These are phyloP conservation scores for Peterozyma toletana DNA, from an alignment of 805 yeast species.

Conservation along the genomic window DNA sequence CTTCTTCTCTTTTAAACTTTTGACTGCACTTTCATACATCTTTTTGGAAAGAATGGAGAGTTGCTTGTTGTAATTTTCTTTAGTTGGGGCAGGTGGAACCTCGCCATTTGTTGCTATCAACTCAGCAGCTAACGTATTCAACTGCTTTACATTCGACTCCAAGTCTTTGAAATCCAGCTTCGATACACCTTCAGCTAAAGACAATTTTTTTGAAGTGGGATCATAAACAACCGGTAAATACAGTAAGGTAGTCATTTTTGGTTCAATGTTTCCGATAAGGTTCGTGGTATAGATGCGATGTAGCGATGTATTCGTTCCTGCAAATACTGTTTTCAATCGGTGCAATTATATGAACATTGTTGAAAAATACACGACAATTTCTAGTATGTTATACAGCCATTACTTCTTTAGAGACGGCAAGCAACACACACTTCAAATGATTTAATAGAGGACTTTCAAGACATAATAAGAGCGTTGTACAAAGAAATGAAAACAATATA, in stretches of 20 bases:
- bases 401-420: too few species aligned
- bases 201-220: conserved; percentile 19
- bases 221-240: conserved; percentile 22
- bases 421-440: too few species aligned
- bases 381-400: too few species aligned
- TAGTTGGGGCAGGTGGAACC: conserved; percentile 48
- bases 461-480: too few species aligned
- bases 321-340: too few species aligned
- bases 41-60: conserved; percentile 54
- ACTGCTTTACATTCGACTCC: conserved; percentile 22
- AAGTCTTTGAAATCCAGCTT: conserved; percentile 15
- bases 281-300: too few species aligned
- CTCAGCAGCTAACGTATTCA: conserved; percentile 30
- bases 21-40: conserved; percentile 58
- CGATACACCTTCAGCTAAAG: conserved; percentile 15
- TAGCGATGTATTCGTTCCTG: too few species aligned
- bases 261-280: too few species aligned
- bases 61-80: conserved; percentile 48
- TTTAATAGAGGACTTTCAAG: too few species aligned
- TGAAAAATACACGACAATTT: too few species aligned
- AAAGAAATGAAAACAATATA: too few species aligned
- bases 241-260: background rate
- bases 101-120: conserved; percentile 35
- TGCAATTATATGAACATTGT: too few species aligned
- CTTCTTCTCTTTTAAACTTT: conserved; percentile 46